These are phyloP conservation scores for Epichloe bromicola DNA, from an alignment of 2,329 filamentous ascomycete species.

Conservation along the genomic window DNA sequence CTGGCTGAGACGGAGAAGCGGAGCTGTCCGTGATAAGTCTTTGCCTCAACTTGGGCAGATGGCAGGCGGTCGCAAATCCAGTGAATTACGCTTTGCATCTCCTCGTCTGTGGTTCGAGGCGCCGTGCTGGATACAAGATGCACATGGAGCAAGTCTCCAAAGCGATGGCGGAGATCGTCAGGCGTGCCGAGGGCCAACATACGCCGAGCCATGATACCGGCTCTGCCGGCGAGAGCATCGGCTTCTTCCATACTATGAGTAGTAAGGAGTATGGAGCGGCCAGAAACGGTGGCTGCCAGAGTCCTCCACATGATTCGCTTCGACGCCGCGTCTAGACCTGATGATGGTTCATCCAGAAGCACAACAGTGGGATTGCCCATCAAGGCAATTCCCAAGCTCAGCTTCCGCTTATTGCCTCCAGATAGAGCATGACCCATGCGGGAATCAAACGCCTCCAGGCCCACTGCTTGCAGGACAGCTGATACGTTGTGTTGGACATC, in stretches of 20 bases:
- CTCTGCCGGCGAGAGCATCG: constrained; percentile 70
- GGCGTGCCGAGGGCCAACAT: constrained; percentile 79
- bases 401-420: constrained; percentile 88
- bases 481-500: constrained; percentile 66
- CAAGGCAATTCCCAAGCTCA: constrained; percentile 76
- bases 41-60: constrained; percentile 54
- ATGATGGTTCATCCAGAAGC: constrained; percentile 78
- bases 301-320: constrained; percentile 93
- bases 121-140: constrained; percentile 67
- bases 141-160: constrained; percentile 68
- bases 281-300: constrained; percentile 56
- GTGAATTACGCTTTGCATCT: constrained; percentile 50
- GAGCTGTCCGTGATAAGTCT: constrained; percentile 74
- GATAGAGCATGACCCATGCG: constrained; percentile 71
- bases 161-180: constrained; percentile 56
- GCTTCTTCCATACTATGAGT: constrained; percentile 96
- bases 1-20: constrained; percentile 62
- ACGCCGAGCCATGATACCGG: constrained; percentile 70
- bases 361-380: constrained; percentile 86
- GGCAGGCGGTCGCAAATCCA: constrained; percentile 55
- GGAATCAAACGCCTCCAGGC: constrained; percentile 54
- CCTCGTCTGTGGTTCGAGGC: constrained; percentile 55
- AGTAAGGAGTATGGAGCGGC: constrained; percentile 74
- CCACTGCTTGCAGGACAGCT: constrained; percentile 69
- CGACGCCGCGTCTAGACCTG: constrained; percentile 78